Base-by-base conservation (phyloP, 192 early-diverging fungal species). In the Phlyctochytrium bullatum region DNA sequence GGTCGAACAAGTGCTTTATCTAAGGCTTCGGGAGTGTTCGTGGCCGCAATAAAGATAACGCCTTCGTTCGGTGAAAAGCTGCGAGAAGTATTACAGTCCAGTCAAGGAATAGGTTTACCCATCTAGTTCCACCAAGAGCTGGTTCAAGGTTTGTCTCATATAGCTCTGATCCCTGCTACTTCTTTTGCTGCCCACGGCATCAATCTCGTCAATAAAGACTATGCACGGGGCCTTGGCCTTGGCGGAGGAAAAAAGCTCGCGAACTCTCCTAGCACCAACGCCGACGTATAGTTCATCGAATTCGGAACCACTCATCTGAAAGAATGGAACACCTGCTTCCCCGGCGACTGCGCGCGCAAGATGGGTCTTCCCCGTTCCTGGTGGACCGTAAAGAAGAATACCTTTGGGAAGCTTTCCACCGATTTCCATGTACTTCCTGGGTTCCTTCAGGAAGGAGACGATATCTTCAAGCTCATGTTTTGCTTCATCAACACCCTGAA, bases 271-370 rank as follows among this genome's bases (percentile, higher is more conserved):
- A 10, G 83, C 95, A 20, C 97, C 97, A 16, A 98, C 95, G 64
- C 96, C 96, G 25, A 99, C 96, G 73, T 97, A 99, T 73, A 98
- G 86, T 75, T 99, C 96, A 78, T 98, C 97, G 86, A 99, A 98
- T 80, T 99, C 97, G 69, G 86, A 88, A 34, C 96, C 97, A 62
- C 88, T 89, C 95, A 99, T 98, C 74, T 96, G 95, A 74, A 99
- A 98, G 78, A 99, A 99, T 1, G 96, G 95, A 2, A 98, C 96
- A 12, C 87, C 93, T 16, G 97, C 95, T 77, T 99, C 96, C 16
- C 96, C 96, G 10, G 97, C 97, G 28, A 98, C 92, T 12, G 97
- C 97, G 32, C 95, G 81, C 12, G 97, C 97, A 36, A 98, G 76
- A 75, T 97, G 88, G 2, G 98, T 99, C 66, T 99, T 99, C 33